A percentile compares a stretch with the other conserved stretches of the same genome.
These are phyloP conservation scores for Cryptosporidium sp. DNA, from an alignment of 169 alveolate genomes.

Conservation along the genomic window DNA sequence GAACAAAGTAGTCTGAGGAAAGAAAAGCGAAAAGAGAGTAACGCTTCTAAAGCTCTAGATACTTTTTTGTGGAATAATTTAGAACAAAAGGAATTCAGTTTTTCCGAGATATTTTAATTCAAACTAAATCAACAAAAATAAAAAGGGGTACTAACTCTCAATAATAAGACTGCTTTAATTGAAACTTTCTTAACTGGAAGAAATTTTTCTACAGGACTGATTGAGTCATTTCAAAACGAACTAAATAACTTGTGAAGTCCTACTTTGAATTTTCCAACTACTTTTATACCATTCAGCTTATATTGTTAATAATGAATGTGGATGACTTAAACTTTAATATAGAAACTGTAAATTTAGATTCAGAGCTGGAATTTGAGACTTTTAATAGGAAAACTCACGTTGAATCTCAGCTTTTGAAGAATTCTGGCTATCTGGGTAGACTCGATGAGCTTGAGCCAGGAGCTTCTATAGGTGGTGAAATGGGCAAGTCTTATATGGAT, in stretches of 20 bases:
- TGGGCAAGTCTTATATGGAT: background rate
- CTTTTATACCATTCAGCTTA: background rate
- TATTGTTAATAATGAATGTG: background rate
- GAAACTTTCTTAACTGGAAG: background rate
- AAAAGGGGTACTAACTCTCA: background rate
- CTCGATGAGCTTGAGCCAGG: background rate
- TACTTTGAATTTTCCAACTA: too few species aligned
- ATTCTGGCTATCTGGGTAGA: background rate
- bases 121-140: too few species aligned
- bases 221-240: background rate
- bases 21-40: background rate
- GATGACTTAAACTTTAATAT: constrained; percentile 67
- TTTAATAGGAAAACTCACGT: background rate
- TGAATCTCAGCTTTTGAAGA: constrained; percentile 35
- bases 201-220: background rate
- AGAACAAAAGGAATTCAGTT: too few species aligned
- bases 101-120: background rate
- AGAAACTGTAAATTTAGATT: constrained; percentile 66
- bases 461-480: constrained; percentile 16
- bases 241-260: background rate
- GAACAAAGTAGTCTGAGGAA: background rate
- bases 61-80: background rate
- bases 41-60: too few species aligned
- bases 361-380: constrained; percentile 59
- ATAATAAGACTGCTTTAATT: too few species aligned